Conservation (phyloP, 208 protist species). For the Leishmania guyanensis region DNA sequence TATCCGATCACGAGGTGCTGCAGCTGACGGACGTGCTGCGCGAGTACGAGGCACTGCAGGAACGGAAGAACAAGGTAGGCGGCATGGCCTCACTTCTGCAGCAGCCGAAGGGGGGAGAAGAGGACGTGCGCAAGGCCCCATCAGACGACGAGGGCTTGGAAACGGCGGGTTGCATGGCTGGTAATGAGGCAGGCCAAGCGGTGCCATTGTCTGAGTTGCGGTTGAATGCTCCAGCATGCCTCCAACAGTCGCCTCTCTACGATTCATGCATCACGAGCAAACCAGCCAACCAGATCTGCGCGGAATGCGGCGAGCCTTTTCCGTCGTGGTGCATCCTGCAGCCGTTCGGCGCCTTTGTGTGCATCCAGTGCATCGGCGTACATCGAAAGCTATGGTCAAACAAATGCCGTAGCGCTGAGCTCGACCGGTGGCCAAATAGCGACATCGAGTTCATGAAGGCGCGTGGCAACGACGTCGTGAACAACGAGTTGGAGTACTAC, state of each 20-base stretch:
- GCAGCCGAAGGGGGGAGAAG: constrained; percentile 16
- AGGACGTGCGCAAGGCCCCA: neutral
- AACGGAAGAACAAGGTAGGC: neutral
- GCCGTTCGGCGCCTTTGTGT: constrained; percentile 75
- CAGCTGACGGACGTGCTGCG: constrained; percentile 62
- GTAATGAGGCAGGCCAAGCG: neutral
- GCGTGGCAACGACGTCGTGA: constrained; percentile 59
- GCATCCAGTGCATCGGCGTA: constrained; percentile 76
- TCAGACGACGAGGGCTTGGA: neutral
- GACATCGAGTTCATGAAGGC: constrained; percentile 64
- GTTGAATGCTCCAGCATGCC: constrained; percentile 14
- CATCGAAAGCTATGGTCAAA: constrained; percentile 78
- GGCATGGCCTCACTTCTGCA: neutral
- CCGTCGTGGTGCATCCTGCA: constrained; percentile 72
- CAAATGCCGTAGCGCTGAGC: constrained; percentile 64
- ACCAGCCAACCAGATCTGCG: constrained; percentile 51
- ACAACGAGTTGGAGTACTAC: constrained; percentile 70
- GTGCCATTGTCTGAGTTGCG: neutral
- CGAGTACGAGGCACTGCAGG: constrained; percentile 33
- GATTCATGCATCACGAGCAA: constrained; percentile 34
- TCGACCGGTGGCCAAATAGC: constrained; percentile 59
- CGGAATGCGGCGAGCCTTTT: constrained; percentile 57
- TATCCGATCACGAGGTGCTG: constrained; percentile 62
- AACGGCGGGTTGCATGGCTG: neutral
- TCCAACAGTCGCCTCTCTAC: constrained; percentile 56